These are phyloP conservation scores for Boletus smithii DNA, from an alignment of 1,284 basidiomycete genomes.

Conservation along the genomic window DNA sequence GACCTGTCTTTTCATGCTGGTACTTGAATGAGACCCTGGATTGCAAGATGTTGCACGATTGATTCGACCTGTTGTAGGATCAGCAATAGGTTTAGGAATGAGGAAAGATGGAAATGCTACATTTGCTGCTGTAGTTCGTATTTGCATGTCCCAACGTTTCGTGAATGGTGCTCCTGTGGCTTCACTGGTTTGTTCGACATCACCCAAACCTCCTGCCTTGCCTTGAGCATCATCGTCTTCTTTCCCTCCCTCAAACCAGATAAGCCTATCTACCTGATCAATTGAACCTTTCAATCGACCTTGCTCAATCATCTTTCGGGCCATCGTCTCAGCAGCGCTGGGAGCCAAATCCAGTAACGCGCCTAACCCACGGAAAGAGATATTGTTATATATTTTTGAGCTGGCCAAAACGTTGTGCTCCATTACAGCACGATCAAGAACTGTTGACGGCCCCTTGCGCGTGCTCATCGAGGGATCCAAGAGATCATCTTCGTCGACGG, in stretches of 20 bases:
- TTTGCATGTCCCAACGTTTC: constrained; percentile 89
- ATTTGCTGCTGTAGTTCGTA: constrained; percentile 79
- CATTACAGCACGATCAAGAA: constrained; percentile 96
- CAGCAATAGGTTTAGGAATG: constrained; percentile 4
- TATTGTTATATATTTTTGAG: constrained; percentile 93
- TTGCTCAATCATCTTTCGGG: constrained; percentile 95
- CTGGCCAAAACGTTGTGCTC: constrained; percentile 97
- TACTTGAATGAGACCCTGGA: constrained; percentile 59
- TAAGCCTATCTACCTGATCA: constrained; percentile 90
- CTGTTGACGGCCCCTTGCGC: constrained; percentile 85
- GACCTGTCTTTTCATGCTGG: constrained; percentile 27
- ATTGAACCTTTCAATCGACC: constrained; percentile 87
- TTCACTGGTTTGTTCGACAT: constrained; percentile 77
- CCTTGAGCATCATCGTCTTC: constrained; percentile 89
- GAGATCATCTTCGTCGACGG: constrained; percentile 53
- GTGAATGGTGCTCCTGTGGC: constrained; percentile 86
- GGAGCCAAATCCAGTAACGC: constrained; percentile 82
- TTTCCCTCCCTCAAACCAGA: constrained; percentile 81
- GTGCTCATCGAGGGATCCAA: constrained; percentile 59
- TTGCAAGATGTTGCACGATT: constrained; percentile 73
- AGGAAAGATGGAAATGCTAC: constrained; percentile 42
- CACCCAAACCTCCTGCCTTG: constrained; percentile 87
- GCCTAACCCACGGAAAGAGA: constrained; percentile 86
- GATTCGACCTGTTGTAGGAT: constrained; percentile 60
- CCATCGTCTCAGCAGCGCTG: constrained; percentile 89